Base-by-base conservation (phyloP, 1,139 yeast species). In the Diutina neorugosa region DNA sequence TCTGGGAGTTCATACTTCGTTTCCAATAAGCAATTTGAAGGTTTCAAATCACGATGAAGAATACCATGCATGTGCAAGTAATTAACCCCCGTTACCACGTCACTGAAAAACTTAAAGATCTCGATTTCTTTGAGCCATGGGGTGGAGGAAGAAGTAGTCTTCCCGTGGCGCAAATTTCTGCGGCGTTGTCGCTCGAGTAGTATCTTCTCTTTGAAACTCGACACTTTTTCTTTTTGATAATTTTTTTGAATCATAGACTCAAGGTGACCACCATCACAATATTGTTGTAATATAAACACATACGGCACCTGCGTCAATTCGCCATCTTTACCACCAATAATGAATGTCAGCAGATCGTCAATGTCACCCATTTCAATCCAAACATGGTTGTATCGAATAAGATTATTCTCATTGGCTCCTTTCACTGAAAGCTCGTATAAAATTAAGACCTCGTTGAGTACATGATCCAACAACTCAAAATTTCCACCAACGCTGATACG, bases 321-420 rank as follows among this genome's bases (percentile, higher is more conserved):
- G 8, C 27, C 27, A n/a, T 31, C 37, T 31, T 44, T 44, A 21
- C 57, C 56, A 0, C 67, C 63, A 21, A 71, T 54, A 47, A 69
- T 60, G 52, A 62, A 68, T 0, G 73, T 62, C 11, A 57, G 55
- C 71, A 67, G 72, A 52, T 76, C 80, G 20, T 80, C 74, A 34
- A 82, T 65, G 43, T 77, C 76, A 27, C 88, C 88, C 63, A 82
- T 72, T 62, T 90, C 97, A 44, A 90, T 67, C 96, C 97, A 90
- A 37, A 89, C 96, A 67, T 90, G 96, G 63, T 89, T 89, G 63
- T 90, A 90, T 27, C 86, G 79, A 21, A 89, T 88, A 59, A 89
- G 73, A 63, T 89, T 87, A 23, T 80, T 68, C 53, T 69, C 74
- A 53, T 68, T 69, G 40, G 74, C 74, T 0, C 75, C 74, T 50